phyloP scores from a whole-genome alignment of 768 basidiomycete genomes.

The Termitomyces sp. region DNA sequence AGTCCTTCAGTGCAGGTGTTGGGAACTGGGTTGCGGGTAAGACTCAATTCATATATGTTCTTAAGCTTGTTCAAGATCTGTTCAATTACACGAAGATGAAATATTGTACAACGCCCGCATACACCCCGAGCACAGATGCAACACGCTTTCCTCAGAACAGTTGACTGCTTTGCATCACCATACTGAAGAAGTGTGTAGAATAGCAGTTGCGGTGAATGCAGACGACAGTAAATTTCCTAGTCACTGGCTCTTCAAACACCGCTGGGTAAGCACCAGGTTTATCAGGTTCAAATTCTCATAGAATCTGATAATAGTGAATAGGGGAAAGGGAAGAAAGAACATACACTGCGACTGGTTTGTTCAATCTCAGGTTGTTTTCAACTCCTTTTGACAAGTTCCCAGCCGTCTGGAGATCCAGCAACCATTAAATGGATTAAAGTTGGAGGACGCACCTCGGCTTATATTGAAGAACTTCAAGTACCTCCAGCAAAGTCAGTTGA shows the following conservation, averaged over 20 bases:
- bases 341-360: slow-evolving; percentile 45
- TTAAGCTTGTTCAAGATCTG: not conserved
- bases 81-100: slow-evolving; percentile 43
- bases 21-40: slow-evolving; percentile 82
- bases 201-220: slow-evolving; percentile 67
- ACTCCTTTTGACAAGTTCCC: not conserved
- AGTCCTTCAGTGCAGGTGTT: slow-evolving; percentile 77
- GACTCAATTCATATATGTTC: slow-evolving; percentile 7
- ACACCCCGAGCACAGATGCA: slow-evolving; percentile 68
- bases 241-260: slow-evolving; percentile 65
- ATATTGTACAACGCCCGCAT: slow-evolving; percentile 71
- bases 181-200: slow-evolving; percentile 50
- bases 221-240: slow-evolving; percentile 65
- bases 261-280: slow-evolving; percentile 46
- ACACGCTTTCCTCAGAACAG: slow-evolving; percentile 48
- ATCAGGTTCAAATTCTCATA: slow-evolving; percentile 8
- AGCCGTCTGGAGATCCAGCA: slow-evolving; percentile 70
- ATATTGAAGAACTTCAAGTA: slow-evolving; percentile 59
- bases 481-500: slow-evolving; percentile 12
- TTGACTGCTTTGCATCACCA: slow-evolving; percentile 48
- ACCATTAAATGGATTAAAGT: slow-evolving; percentile 75
- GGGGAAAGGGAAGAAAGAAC: slow-evolving; percentile 56
- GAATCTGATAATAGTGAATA: slow-evolving; percentile 15
- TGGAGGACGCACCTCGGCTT: slow-evolving; percentile 76
- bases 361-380: slow-evolving; percentile 2